phyloP scores from a whole-genome alignment of 345 rosid genomes.

The Eucalyptus cloeziana region DNA sequence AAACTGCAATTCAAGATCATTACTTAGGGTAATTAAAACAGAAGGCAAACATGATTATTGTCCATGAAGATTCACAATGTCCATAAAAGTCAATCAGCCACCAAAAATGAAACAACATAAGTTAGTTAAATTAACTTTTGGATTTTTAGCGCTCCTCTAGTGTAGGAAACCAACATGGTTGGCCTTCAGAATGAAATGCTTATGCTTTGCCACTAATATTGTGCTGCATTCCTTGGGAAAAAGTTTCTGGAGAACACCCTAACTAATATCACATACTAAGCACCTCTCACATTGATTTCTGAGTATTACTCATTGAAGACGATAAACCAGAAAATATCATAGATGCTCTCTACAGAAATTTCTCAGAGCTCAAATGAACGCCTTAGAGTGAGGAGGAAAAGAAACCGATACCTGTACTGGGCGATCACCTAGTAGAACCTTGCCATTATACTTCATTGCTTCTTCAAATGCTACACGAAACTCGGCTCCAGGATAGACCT shows the following conservation, averaged over 20 bases:
- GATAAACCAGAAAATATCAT: neutral
- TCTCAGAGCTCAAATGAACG: too few species aligned
- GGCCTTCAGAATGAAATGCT: neutral
- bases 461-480: slow-evolving; percentile 92
- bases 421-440: slow-evolving; percentile 91
- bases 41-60: neutral
- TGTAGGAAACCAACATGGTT: neutral
- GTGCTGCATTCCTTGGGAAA: neutral
- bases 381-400: neutral
- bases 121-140: neutral
- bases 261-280: neutral
- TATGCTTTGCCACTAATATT: neutral
- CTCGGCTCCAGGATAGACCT: slow-evolving; percentile 87
- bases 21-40: neutral
- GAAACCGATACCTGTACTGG: slow-evolving; percentile 50
- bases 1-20: neutral
- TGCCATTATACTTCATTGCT: slow-evolving; percentile 72
- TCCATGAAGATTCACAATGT: neutral
- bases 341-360: neutral
- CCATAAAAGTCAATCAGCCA: neutral
- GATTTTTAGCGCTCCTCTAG: neutral
- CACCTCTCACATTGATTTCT: neutral
- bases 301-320: neutral
- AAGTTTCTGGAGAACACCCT: neutral
- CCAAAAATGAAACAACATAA: neutral